phyloP scores from a whole-genome alignment of 441 rosid species.

The Rhodomyrtus psidioides region DNA sequence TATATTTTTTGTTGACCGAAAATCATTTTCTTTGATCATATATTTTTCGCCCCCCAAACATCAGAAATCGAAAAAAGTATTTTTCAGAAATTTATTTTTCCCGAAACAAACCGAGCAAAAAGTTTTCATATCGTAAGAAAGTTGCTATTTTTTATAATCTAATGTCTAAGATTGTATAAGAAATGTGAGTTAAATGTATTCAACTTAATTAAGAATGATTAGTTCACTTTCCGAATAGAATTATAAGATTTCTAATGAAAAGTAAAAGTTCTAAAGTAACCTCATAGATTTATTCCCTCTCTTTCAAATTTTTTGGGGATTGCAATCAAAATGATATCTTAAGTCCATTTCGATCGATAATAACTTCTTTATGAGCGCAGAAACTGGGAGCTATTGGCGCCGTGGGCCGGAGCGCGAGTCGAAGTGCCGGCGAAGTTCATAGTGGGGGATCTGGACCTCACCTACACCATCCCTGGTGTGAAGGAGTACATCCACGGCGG shows the following conservation, averaged over 20 bases:
- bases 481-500: conserved; percentile 60
- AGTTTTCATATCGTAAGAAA: neutral
- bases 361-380: conserved; percentile 40
- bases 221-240: neutral
- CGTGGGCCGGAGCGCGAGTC: conserved; percentile 52
- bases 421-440: conserved; percentile 72
- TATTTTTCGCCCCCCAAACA: no score
- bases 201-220: neutral
- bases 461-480: conserved; percentile 43
- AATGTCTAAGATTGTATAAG: neutral
- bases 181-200: neutral
- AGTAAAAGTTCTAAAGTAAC: neutral
- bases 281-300: no score
- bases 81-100: no score
- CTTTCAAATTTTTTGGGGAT: neutral
- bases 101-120: no score
- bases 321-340: neutral
- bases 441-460: conserved; percentile 60
- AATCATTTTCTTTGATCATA: no score
- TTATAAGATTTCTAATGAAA: neutral
- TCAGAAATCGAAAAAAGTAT: no score
- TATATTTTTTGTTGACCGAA: no score
- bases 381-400: conserved; percentile 64
- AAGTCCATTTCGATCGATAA: neutral
- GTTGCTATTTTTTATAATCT: neutral